phyloP scores from a whole-genome alignment of 495 filamentous ascomycete genomes.

The Cercophora sp. region DNA sequence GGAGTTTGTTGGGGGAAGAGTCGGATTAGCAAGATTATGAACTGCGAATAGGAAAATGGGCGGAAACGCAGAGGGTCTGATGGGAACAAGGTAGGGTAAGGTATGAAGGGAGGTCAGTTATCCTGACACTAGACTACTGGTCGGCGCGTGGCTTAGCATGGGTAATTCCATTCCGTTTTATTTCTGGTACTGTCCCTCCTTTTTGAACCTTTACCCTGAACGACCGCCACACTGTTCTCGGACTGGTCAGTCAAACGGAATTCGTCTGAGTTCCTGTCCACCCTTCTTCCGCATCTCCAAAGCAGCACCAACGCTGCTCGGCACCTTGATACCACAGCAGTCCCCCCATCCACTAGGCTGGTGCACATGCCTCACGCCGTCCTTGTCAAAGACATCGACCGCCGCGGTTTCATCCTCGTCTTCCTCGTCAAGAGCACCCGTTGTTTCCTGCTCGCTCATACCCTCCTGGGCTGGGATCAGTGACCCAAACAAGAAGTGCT shows the following conservation, averaged over 20 bases:
- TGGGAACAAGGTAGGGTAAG: no score
- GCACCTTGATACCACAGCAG: constrained; percentile 98
- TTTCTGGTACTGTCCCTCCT: no score
- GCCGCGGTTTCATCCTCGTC: constrained; percentile 54
- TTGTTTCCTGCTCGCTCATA: constrained; percentile 64
- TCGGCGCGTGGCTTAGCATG: no score
- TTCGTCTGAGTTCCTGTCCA: constrained; percentile 64
- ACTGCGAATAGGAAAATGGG: no score
- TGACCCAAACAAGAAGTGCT: constrained; percentile 91
- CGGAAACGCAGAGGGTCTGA: no score
- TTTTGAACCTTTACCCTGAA: no score
- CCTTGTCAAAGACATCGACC: constrained; percentile 54
- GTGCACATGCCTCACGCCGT: constrained; percentile 65
- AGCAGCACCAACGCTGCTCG: constrained; percentile 83
- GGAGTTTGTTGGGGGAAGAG: background rate
- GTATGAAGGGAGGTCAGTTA: no score
- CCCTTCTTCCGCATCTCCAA: constrained; percentile 77
- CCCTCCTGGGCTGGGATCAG: constrained; percentile 74
- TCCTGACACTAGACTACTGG: no score
- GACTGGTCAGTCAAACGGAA: constrained; percentile 98
- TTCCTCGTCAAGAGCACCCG: constrained; percentile 33
- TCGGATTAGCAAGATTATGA: no score
- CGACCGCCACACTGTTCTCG: no score
- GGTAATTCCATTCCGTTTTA: no score
- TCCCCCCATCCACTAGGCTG: constrained; percentile 77